Evolutionary conservation across 2,329 filamentous ascomycete species (phyloP), one percentile per base, ranked within the genome.

Genomic region (Ilyonectria destructans): DNA sequence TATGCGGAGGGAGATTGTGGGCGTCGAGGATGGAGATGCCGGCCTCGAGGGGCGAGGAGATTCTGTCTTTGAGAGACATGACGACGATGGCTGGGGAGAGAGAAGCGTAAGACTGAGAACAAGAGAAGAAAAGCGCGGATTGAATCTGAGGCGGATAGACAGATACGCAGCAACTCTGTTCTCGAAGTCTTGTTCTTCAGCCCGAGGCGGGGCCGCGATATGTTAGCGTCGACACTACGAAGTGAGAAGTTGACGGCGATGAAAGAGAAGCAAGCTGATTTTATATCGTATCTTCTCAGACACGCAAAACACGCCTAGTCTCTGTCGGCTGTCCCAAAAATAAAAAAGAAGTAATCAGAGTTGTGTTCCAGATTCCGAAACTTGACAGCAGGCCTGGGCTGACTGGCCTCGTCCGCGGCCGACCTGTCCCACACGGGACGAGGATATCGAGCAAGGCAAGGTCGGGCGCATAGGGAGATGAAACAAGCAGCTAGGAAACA

Each of bases 31-130:
- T 82, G 21, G 89, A 91, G 48, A 82, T 81, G 19, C 89, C 89
- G 31, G 89, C 89, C 82, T 91, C 90, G 64, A 92, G 84, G 15
- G 90, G 89, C 57, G 88, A 86, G 1, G 89, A 91, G 74, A 91
- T 91, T 64, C 81, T 83, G 62, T 84, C 81, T 80, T 89, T 91
- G 75, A 87, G 82, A 45, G 83, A 76, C 83, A 87, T 86, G 71
- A 40, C 51, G 51, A 35, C 43, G 40, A 33, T n/a, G 7, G 49
- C 17, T 17, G n/a, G 29, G 17, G 46, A 21, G 49, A 58, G 51
- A 17, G 57, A 62, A 46, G 49, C 63, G 49, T 54, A 65, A 54
- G 33, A 54, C 29, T 35, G 51, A 52, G n/a, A 52, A 35, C 17
- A 31, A 29, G 19, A 54, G 17, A 35, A 35, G 26, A 31, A 54